Evolutionary conservation across 2,329 filamentous ascomycete species (phyloP), one percentile per base, ranked within the genome.

Genomic region (Metarhizium rileyi): DNA sequence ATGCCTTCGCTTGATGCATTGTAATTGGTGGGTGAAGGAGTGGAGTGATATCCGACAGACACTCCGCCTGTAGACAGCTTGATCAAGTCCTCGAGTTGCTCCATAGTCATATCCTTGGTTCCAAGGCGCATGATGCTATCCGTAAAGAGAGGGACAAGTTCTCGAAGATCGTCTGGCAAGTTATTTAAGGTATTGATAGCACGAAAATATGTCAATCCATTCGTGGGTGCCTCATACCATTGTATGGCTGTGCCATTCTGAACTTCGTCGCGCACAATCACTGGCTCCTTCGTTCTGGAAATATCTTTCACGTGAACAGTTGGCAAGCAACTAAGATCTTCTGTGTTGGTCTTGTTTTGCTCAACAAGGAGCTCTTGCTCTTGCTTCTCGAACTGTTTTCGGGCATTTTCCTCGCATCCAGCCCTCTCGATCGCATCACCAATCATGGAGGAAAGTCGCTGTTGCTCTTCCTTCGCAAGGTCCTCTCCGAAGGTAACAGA

Each of bases 51-150:
- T 1, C 86, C 83, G 16, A 94, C 83, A 3, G 84, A 87, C 35
- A 98, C 80, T 9, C 93, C 93, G 20, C 93, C 93, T 1, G 93
- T 97, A 71, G 94, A 95, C 27, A 97, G 77, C 66, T 97, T 97
- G 66, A 98, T 96, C 49, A 90, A 70, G 61, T 97, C 93, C 66
- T 98, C 93, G 47, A 97, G 79, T 65, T 96, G 84, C 65, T 96
- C 93, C 86, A 95, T 96, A 0, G 83, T 83, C 75, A 87, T 87
- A 52, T 83, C 80, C 58, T 86, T 86, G 2, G 91, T 98, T 14
- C 93, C 93, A 8, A 98, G 77, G 20, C 93, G 85, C 86, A 96
- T 93, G 53, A 98, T 83, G 35, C 87, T 84, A 62, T 95, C 90
- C 14, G 87, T 90, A 63, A 97, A 97, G 0, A 98, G 72, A 1